Evolutionary conservation across 2,329 filamentous ascomycete genomes (phyloP), one percentile per base, ranked within the genome.

Genomic region (Dothistroma pini): DNA sequence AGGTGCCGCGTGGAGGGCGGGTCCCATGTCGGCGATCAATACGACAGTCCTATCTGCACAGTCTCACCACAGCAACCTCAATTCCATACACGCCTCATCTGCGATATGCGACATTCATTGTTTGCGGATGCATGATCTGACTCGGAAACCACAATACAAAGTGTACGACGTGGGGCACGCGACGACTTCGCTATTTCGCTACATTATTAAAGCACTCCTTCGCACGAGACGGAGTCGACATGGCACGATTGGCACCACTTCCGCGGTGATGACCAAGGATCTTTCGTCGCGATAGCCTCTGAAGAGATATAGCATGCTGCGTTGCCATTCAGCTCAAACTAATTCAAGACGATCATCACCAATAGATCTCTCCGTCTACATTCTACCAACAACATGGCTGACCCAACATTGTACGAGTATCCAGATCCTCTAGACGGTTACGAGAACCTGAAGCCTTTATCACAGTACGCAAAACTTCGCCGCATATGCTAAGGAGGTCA

Each of bases 371-470:
- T 21, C 47, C 11, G n/a, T 49, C 19, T 1, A 1, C 56, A 16
- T 16, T 14, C 12, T 47, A 52, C 47, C 29, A 34, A 48, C 67
- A 21, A 48, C 59, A 83, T 83, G 80, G 76, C 80, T 31, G 81
- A 83, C 62, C 77, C 80, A 58, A 81, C 77, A 10, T 70, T 76
- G 22, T 83, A 83, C 70, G 80, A 80, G 19, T 84, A 84, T 69
- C 83, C 80, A 10, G 84, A 79, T 9, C 83, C 83, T 1, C 72
- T 85, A 0, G 72, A 77, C 66, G 83, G 81, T 25, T 84, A 80
- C 61, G 78, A 82, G 63, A 75, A 77, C 56, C 73, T 77, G 1
- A 72, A 79, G 22, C 78, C 81, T 1, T 74, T 86, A 0, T 69
- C 81, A 21, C 75, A 79, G 70, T 70, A 72, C 55, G 62, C 19